Evolutionary conservation across 345 rosid species (phyloP), one percentile per base, ranked within the genome.

Genomic region (Corchorus capsularis): DNA sequence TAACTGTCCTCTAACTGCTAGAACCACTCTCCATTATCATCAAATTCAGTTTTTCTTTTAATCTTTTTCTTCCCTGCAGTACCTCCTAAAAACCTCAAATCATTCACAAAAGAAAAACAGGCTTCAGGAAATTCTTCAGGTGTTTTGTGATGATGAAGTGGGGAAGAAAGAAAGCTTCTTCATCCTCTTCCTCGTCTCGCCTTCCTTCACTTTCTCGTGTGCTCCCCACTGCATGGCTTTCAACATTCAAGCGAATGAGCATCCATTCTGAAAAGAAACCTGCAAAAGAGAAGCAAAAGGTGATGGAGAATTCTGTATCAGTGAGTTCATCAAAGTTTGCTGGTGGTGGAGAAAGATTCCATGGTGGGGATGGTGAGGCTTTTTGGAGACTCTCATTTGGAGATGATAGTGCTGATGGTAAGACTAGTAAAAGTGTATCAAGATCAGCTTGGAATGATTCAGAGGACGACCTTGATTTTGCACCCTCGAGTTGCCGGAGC

Each of bases 181-280:
- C 86, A 2, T 74, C 81, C 5, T 27, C 85, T 10, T 20, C 67
- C 16, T 68, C 84, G 2, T 72, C 90, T 76, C 79, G 79, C 10
- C 78, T 83, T 80, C 86, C 85, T 65, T 79, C 83, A 34, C 75
- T 88, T 71, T 85, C 96, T 78, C 87, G 79, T 68, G 85, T 85
- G 59, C 78, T 74, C 67, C 86, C 87, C 63, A 69, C 68, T 35
- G 84, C 94, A 46, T 92, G 93, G 97, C 83, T 89, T 66, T 84
- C 90, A 17, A 88, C 82, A 82, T 87, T 90, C 82, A 87, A 86
- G 88, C 86, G 82, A 63, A 88, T 85, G 85, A 85, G 83, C 63
- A 37, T 77, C 50, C 69, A 72, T 62, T 79, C 87, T 72, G 78
- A 79, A 78, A 52, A 67, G 52, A 85, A 83, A 73, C 80, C 83